Percentiles rank a stretch among this genome's conserved stretches.
These are phyloP conservation scores for Obelidium mucronatum DNA, from an alignment of 192 early-diverging fungal genomes.

Conservation along the genomic window DNA sequence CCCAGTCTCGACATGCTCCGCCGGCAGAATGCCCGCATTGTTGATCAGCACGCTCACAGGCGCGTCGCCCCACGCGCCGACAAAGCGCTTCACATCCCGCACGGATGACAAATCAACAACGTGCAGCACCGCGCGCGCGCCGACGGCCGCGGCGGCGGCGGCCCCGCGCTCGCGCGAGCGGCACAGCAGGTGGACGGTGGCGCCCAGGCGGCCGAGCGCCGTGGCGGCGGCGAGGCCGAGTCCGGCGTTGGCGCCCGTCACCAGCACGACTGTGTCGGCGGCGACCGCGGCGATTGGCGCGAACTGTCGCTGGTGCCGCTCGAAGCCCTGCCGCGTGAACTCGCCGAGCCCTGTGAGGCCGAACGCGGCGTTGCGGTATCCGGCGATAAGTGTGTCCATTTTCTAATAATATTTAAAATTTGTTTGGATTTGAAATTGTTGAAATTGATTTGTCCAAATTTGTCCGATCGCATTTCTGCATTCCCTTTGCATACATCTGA, in stretches of 20 bases:
- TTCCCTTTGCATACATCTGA: neutral
- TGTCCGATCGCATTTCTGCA: neutral
- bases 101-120: constrained; percentile 11
- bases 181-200: constrained; percentile 26
- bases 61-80: neutral
- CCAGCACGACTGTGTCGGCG: neutral
- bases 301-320: neutral
- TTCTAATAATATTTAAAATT: neutral
- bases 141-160: neutral
- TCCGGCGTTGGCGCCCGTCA: constrained; percentile 34
- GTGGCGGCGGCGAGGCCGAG: constrained; percentile 3
- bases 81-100: constrained; percentile 12
- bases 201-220: constrained; percentile 9
- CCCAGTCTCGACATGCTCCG: neutral
- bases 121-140: neutral
- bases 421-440: neutral
- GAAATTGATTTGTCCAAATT: neutral
- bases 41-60: constrained; percentile 32
- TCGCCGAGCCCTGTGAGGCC: neutral
- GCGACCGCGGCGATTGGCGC: constrained; percentile 16
- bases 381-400: neutral
- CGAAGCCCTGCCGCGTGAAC: constrained; percentile 21
- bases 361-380: constrained; percentile 25
- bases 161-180: neutral
- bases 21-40: constrained; percentile 48